A percentile compares a stretch with the other conserved stretches of the same genome.
phyloP scores from a whole-genome alignment of 306 rosid genomes.

The Ziziphus jujuba region DNA sequence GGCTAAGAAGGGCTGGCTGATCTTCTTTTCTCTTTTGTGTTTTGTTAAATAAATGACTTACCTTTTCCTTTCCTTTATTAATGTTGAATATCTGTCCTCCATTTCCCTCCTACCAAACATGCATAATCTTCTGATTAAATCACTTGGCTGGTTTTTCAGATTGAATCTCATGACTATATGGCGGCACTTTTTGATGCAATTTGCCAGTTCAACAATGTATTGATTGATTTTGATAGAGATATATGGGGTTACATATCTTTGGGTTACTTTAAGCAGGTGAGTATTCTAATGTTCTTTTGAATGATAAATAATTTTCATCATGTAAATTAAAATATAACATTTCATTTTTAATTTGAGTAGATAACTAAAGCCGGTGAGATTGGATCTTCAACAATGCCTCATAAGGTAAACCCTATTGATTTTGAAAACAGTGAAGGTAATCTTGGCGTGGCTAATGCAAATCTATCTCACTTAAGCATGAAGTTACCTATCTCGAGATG shows the following conservation, averaged over 20 bases:
- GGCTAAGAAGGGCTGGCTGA: too few species aligned
- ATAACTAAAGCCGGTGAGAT: conserved; percentile 67
- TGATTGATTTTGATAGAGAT: conserved; percentile 82
- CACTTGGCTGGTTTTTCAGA: conserved; percentile 47
- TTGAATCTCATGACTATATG: conserved; percentile 94
- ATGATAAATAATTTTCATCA: neutral
- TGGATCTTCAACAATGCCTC: conserved; percentile 95
- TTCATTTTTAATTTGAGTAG: conserved; percentile 25
- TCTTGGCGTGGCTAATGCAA: conserved; percentile 79
- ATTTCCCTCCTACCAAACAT: too few species aligned
- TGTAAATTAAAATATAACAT: neutral
- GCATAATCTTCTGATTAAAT: conserved; percentile 24
- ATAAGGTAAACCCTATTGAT: conserved; percentile 95
- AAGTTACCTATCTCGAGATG: conserved; percentile 88
- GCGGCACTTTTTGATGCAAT: conserved; percentile 68
- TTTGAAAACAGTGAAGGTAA: conserved; percentile 96
- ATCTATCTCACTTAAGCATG: conserved; percentile 67
- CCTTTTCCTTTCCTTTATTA: too few species aligned
- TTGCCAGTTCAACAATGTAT: conserved; percentile 68
- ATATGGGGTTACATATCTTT: conserved; percentile 86
- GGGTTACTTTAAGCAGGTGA: conserved; percentile 90
- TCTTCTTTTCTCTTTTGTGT: too few species aligned
- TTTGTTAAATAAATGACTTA: too few species aligned
- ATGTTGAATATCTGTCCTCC: too few species aligned
- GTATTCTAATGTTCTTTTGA: conserved; percentile 7